Evolutionary conservation across 306 rosid species (phyloP).

Genomic region (Casuarina cunninghamiana): DNA sequence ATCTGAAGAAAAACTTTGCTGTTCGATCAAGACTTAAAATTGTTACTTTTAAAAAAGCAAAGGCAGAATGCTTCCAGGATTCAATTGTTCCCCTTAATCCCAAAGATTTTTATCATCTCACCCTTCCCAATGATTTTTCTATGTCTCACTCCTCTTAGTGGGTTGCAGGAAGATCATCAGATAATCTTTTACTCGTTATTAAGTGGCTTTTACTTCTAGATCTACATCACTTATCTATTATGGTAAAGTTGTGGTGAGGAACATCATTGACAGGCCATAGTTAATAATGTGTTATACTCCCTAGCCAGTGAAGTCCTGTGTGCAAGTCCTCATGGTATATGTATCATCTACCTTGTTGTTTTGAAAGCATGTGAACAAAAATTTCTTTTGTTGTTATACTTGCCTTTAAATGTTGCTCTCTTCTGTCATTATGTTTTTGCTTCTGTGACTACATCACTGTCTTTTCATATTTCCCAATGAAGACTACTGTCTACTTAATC

Average conservation of each 20-base stretch:
- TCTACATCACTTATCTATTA: background rate
- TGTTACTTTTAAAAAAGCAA: background rate
- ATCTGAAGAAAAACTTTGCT: background rate
- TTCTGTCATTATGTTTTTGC: background rate
- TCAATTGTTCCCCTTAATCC: background rate
- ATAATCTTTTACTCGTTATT: background rate
- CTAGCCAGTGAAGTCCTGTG: background rate
- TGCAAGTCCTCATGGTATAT: background rate
- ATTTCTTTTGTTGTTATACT: background rate
- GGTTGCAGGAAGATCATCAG: background rate
- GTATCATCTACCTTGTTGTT: background rate
- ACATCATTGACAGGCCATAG: background rate
- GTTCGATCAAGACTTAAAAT: background rate
- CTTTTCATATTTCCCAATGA: slow-evolving; percentile 3
- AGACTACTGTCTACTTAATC: background rate
- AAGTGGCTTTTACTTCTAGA: background rate
- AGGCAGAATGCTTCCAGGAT: background rate
- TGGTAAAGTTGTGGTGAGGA: background rate
- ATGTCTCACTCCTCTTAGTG: background rate
- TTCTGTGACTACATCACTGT: background rate
- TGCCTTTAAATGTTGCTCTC: background rate
- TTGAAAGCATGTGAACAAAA: background rate
- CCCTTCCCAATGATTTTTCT: background rate
- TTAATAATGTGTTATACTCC: background rate
- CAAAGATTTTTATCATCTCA: background rate